Conservation (phyloP, 805 yeast species). For the Cyberlindnera xishuangbannaensis region DNA sequence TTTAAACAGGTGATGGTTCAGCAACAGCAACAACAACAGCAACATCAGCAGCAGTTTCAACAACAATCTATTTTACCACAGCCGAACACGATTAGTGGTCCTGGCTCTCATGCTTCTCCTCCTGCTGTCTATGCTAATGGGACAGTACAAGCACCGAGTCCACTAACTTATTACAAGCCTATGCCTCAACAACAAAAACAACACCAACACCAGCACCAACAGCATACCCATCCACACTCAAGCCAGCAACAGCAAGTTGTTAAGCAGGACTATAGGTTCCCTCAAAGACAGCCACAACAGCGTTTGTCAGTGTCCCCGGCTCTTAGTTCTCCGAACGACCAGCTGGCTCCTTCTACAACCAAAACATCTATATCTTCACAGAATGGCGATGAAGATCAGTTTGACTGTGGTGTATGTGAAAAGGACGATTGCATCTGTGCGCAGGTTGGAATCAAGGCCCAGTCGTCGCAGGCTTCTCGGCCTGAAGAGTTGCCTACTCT, state of each 20-base stretch:
- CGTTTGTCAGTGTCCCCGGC: constrained; percentile 36
- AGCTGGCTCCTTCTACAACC: constrained; percentile 19
- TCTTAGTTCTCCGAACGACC: constrained; percentile 33
- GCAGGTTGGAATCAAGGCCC: constrained; percentile 26
- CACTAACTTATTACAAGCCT: constrained; percentile 43
- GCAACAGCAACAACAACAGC: constrained; percentile 6
- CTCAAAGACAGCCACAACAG: constrained; percentile 2
- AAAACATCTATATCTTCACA: constrained; percentile 18
- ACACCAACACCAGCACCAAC: constrained; percentile 3
- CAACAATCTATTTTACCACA: constrained; percentile 5
- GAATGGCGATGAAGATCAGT: constrained; percentile 20
- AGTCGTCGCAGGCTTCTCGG: constrained; percentile 41
- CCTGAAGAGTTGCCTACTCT: too few species aligned
- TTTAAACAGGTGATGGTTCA: constrained; percentile 15
- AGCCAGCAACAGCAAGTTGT: constrained; percentile 1
- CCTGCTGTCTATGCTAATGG: constrained; percentile 24
- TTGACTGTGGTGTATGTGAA: constrained; percentile 58
- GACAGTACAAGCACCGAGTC: constrained; percentile 22
- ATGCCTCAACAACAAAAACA: constrained; percentile 26
- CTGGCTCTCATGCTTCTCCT: constrained; percentile 10
- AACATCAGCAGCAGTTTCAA: too few species aligned
- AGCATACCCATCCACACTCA: too few species aligned
- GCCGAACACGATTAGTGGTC: constrained; percentile 14
- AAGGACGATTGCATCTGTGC: constrained; percentile 70
- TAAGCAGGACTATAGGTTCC: constrained; percentile 7